Evolutionary conservation across 139 green algal species (phyloP).

Genomic region (Closterium sp.): DNA sequence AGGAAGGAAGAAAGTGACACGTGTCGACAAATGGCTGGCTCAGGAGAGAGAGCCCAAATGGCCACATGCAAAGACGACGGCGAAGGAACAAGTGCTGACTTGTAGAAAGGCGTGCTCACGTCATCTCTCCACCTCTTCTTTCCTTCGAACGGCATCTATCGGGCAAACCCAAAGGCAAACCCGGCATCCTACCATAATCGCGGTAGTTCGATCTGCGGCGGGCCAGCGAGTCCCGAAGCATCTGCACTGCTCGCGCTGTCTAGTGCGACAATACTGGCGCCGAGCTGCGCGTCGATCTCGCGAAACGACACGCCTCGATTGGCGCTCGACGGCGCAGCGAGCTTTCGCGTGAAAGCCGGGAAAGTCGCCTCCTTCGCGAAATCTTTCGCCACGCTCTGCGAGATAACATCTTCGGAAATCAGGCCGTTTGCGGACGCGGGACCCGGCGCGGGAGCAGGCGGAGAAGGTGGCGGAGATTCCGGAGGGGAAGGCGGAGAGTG

Average conservation of each 20-base stretch:
- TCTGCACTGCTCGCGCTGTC: background rate
- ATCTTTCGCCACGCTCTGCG: background rate
- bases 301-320: background rate
- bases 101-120: background rate
- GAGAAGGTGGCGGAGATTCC: background rate
- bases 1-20: too few species aligned
- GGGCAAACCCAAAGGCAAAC: background rate
- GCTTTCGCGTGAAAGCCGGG: background rate
- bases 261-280: background rate
- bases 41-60: background rate
- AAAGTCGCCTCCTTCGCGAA: background rate
- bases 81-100: background rate
- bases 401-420: background rate
- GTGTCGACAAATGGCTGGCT: too few species aligned
- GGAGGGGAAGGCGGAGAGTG: background rate
- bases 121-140: background rate
- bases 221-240: background rate
- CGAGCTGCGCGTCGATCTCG: background rate
- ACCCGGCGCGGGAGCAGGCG: background rate
- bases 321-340: background rate
- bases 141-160: background rate
- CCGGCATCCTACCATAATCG: background rate
- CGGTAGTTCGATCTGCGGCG: background rate
- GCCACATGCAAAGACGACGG: background rate
- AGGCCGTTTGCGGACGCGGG: background rate